phyloP scores from a whole-genome alignment of 148 eudicot species.

The Diospyros lotus region DNA sequence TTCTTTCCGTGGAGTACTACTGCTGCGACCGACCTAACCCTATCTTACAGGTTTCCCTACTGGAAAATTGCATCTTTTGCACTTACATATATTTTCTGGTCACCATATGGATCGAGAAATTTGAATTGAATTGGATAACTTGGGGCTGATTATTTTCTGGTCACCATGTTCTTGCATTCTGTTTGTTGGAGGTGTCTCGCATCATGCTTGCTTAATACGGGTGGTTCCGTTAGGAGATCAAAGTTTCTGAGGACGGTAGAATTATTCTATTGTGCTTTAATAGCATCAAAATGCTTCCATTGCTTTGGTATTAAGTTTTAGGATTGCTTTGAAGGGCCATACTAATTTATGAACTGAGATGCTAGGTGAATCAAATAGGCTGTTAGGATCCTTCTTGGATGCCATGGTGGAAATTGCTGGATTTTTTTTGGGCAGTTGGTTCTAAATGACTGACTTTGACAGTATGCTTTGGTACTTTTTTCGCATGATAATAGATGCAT shows the following conservation, averaged over 20 bases:
- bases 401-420: background rate
- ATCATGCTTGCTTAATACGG: too few relatives aligned
- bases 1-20: constrained; percentile 60
- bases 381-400: background rate
- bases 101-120: background rate
- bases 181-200: background rate
- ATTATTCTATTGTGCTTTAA: background rate
- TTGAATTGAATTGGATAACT: background rate
- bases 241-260: background rate
- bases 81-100: too few relatives aligned
- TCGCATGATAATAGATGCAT: background rate
- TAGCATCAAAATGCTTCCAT: too few relatives aligned
- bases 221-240: too few relatives aligned
- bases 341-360: background rate
- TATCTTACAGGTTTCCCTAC: constrained; percentile 57
- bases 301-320: background rate
- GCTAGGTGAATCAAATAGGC: background rate
- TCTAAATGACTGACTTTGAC: background rate
- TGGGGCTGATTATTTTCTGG: background rate
- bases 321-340: background rate
- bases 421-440: background rate
- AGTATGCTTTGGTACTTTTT: background rate
- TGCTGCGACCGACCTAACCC: constrained; percentile 98
- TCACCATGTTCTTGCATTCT: background rate
- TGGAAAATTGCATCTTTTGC: background rate